Percentiles rank a stretch among this genome's conserved stretches.
phyloP scores from a whole-genome alignment of 345 rosid species.

The Microcos paniculata region DNA sequence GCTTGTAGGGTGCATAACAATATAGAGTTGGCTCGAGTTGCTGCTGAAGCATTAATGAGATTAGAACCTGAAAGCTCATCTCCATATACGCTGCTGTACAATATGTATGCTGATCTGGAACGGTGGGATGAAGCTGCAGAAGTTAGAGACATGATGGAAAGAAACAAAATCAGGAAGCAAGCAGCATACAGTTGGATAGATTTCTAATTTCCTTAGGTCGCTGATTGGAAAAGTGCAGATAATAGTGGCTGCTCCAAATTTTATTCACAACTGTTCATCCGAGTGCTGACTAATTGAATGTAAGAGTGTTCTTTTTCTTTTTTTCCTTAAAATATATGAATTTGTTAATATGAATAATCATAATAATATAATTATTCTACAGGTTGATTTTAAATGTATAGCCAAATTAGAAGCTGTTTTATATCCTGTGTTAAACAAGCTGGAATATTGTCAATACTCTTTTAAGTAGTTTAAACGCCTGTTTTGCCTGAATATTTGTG shows the following conservation, averaged over 20 bases:
- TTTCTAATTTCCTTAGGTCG: neutral
- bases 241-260: neutral
- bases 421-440: too few species aligned
- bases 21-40: conserved; percentile 21
- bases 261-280: neutral
- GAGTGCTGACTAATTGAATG: neutral
- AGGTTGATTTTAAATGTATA: too few species aligned
- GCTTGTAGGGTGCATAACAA: conserved; percentile 19
- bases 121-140: conserved; percentile 18
- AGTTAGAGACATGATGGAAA: conserved; percentile 21
- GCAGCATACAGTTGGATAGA: conserved; percentile 7
- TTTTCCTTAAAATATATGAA: neutral
- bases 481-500: too few species aligned
- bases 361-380: too few species aligned
- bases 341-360: too few species aligned
- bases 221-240: neutral
- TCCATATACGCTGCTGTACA: conserved; percentile 14
- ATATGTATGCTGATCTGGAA: conserved; percentile 14
- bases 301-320: neutral
- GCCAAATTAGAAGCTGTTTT: too few species aligned
- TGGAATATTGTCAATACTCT: too few species aligned
- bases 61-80: conserved; percentile 20
- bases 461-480: too few species aligned
- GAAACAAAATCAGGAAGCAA: conserved; percentile 14
- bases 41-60: conserved; percentile 21